Percentiles rank a stretch among this genome's conserved stretches.
Conservation (phyloP, 148 eudicot species). For the Amaranthus cruentus region DNA sequence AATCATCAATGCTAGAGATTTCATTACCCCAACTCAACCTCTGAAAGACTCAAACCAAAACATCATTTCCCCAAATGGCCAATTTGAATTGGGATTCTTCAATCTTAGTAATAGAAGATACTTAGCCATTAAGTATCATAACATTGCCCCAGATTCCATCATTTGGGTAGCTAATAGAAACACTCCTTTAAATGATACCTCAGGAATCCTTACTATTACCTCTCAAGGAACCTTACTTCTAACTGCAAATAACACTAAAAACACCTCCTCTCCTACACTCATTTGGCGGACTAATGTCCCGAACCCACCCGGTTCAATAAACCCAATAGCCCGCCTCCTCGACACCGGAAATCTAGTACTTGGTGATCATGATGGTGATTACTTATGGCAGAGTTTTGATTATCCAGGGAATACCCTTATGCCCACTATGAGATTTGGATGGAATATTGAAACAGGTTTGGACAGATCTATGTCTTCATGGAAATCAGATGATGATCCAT, state of each 20-base stretch:
- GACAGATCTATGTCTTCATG: neutral
- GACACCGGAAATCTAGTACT: slow-evolving; percentile 9
- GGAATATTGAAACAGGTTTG: neutral
- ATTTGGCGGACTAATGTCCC: neutral
- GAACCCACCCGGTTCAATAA: neutral
- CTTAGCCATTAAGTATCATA: neutral
- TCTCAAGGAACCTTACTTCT: neutral
- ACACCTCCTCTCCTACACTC: neutral
- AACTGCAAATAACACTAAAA: neutral
- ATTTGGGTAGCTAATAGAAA: slow-evolving; percentile 12
- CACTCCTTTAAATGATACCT: neutral
- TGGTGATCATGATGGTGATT: neutral
- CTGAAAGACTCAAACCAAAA: neutral
- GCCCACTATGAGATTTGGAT: neutral
- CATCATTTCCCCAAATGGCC: neutral
- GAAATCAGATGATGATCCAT: neutral
- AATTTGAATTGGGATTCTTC: slow-evolving; percentile 6
- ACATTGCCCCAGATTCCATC: neutral
- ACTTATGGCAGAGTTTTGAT: slow-evolving; percentile 14
- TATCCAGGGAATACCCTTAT: neutral
- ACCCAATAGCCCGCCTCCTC: slow-evolving; percentile 6
- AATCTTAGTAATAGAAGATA: neutral
- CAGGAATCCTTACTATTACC: neutral
- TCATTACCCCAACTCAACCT: neutral
- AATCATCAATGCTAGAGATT: neutral